Base-by-base conservation (phyloP, 2,329 filamentous ascomycete species). In the Hansfordia pulvinata region DNA sequence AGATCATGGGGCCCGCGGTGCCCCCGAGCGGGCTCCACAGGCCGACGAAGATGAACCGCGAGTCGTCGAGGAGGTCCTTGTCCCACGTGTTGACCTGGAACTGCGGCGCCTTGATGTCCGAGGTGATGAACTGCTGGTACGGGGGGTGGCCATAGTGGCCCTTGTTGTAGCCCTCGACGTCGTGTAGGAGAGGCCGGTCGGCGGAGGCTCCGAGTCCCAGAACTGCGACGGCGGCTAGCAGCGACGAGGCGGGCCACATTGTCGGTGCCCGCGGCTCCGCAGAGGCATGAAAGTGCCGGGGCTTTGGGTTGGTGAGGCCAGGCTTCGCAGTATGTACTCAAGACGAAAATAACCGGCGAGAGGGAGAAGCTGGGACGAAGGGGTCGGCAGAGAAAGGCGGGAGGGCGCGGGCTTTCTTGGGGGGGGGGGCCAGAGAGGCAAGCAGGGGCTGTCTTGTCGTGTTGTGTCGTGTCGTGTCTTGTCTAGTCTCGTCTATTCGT, bases 151-250 rank as follows among this genome's bases (percentile, higher is more conserved):
- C 35, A 17, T 41, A 41, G 6, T 32, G 30, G 9, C 45, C 43
- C 15, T 30, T 35, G 27, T 43, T 43, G 28, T 48, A 53, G 8
- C 40, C 41, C 6, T 43, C 34, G 9, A 37, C 27, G 25, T 46
- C 39, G 26, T 34, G 37, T 20, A 42, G 40, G 25, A 34, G 22
- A n/a, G 36, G 23, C n/a, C 34, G 29, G 24, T 52, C 47, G 4
- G 45, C 43, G n/a, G 22, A 17, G 12, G 10, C 27, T 26, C 8
- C 12, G 10, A 19, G 31, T 10, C 30, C 11, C 11, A 30, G 11
- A 8, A 15, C 6, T 35, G 59, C 21, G 48, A 58, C 27, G 50
- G 48, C 15, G 47, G 52, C 11, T 56, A 60, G 30, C 49, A 42
- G 23, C 58, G 46, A 33, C 50, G 53, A 4, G 23, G n/a, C n/a